Percentiles rank a stretch among this genome's conserved stretches.
These are phyloP conservation scores for Eucommia ulmoides DNA, from an alignment of 257 asterid species.

Conservation along the genomic window DNA sequence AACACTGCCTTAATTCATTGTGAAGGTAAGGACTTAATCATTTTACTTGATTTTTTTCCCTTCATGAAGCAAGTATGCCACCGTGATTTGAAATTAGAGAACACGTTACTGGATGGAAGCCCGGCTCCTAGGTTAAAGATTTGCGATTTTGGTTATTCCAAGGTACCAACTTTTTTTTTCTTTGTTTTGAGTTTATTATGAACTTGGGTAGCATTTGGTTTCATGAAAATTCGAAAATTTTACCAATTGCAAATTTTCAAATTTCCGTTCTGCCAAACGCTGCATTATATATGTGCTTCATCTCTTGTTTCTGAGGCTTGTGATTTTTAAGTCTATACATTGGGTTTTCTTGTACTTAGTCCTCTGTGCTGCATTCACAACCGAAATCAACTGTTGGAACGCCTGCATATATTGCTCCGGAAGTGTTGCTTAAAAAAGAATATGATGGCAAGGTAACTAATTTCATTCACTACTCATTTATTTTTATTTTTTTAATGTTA, in stretches of 20 bases:
- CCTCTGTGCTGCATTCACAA: constrained; percentile 97
- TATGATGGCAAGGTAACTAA: constrained; percentile 97
- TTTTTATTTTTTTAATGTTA: background rate
- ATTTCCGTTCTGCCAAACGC: background rate
- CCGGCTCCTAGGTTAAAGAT: constrained; percentile 88
- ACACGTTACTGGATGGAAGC: constrained; percentile 90
- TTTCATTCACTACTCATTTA: constrained; percentile 1
- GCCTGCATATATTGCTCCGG: constrained; percentile 99
- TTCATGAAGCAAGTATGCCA: constrained; percentile 87
- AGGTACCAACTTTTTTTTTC: constrained; percentile 35
- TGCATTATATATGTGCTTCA: too few relatives aligned
- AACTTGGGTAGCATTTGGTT: background rate
- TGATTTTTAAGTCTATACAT: background rate
- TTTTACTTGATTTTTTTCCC: background rate
- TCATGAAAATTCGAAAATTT: background rate
- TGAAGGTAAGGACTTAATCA: too few relatives aligned
- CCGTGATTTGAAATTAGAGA: constrained; percentile 91
- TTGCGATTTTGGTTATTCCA: constrained; percentile 96
- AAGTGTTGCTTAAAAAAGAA: constrained; percentile 88
- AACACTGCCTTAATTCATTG: background rate
- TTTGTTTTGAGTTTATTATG: too few relatives aligned
- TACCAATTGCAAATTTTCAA: background rate
- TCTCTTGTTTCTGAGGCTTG: too few relatives aligned
- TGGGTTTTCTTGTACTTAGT: constrained; percentile 30
- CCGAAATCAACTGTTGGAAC: constrained; percentile 99